Conservation (phyloP, 805 yeast species). For the Zygosaccharomyces pseudorouxii region DNA sequence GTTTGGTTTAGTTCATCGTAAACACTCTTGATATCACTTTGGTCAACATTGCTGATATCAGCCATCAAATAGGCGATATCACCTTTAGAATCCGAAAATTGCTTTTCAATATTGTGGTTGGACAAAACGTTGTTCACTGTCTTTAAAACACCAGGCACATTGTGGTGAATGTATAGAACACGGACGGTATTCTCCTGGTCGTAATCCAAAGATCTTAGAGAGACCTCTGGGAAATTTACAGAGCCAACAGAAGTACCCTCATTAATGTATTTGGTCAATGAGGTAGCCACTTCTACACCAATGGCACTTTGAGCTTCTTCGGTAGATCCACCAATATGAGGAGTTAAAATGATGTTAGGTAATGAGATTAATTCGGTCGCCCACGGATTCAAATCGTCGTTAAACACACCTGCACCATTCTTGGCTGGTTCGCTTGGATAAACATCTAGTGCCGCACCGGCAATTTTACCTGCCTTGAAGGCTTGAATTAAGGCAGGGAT, state of each 20-base stretch:
- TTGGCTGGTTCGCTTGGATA: constrained; percentile 96
- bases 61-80: constrained; percentile 98
- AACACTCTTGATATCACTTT: constrained; percentile 75
- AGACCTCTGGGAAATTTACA: constrained; percentile 98
- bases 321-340: constrained; percentile 98
- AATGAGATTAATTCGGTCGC: constrained; percentile 73
- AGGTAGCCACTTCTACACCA: constrained; percentile 89
- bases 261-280: constrained; percentile 85
- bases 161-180: constrained; percentile 92
- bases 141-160: constrained; percentile 97
- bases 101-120: constrained; percentile 94
- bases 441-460: constrained; percentile 96
- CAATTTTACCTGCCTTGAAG: constrained; percentile 86
- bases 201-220: constrained; percentile 78
- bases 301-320: constrained; percentile 98
- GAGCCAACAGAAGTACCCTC: constrained; percentile 95
- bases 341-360: constrained; percentile 87
- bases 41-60: constrained; percentile 82
- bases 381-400: constrained; percentile 72
- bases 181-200: constrained; percentile 87
- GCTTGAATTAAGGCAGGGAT: constrained; percentile 91
- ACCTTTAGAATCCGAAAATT: constrained; percentile 94
- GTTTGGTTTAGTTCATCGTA: constrained; percentile 85
- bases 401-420: constrained; percentile 82
- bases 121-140: constrained; percentile 95